Evolutionary conservation across 345 rosid species (phyloP).

Genomic region (Sisymbrium irio): DNA sequence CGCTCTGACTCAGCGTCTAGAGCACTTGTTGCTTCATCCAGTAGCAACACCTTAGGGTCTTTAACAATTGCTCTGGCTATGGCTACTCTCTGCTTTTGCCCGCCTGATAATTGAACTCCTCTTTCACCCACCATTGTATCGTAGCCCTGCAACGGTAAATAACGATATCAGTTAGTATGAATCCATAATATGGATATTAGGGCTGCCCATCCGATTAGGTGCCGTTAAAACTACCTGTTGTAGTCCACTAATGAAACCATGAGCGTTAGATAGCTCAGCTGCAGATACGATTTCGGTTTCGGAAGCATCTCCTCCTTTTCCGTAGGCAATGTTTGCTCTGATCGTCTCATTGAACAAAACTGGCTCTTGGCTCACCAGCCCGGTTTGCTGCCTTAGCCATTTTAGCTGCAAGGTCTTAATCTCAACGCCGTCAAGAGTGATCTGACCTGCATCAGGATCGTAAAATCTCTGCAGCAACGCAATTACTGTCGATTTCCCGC

Average conservation of each 20-base stretch:
- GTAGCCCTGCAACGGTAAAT: slow-evolving; percentile 45
- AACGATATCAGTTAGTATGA: not conserved
- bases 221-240: slow-evolving; percentile 50
- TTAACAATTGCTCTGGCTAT: slow-evolving; percentile 73
- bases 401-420: slow-evolving; percentile 54
- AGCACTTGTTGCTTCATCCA: slow-evolving; percentile 79
- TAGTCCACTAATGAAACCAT: slow-evolving; percentile 70
- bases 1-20: slow-evolving; percentile 71
- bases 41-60: slow-evolving; percentile 55
- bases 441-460: slow-evolving; percentile 70
- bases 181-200: not conserved
- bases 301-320: slow-evolving; percentile 62
- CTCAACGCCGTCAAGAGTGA: slow-evolving; percentile 69
- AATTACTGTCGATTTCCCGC: slow-evolving; percentile 79
- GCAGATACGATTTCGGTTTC: slow-evolving; percentile 73
- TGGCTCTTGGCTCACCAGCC: slow-evolving; percentile 82
- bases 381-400: slow-evolving; percentile 85
- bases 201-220: not conserved
- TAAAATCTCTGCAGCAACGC: slow-evolving; percentile 74
- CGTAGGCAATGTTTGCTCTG: slow-evolving; percentile 77
- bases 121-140: slow-evolving; percentile 72
- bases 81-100: slow-evolving; percentile 80
- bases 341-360: slow-evolving; percentile 66
- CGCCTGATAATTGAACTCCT: slow-evolving; percentile 70
- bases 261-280: slow-evolving; percentile 73